Percentiles rank a stretch among this genome's conserved stretches.
Evolutionary conservation across 148 eudicot species (phyloP).

Genomic region (Amaranthus hypochondriacus): DNA sequence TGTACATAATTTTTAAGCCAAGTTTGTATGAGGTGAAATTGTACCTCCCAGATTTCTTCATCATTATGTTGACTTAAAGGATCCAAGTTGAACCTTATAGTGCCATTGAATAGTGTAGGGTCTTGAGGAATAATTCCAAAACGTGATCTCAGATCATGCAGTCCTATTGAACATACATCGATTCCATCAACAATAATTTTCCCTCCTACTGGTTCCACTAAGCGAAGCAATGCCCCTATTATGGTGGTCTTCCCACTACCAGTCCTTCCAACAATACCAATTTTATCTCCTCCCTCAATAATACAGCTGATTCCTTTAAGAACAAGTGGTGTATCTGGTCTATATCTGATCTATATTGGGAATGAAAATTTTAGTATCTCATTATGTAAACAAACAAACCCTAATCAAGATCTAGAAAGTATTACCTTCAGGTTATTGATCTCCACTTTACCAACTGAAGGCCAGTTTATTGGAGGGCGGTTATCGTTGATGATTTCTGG

Average conservation of each 20-base stretch:
- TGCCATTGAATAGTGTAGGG: slow-evolving; percentile 31
- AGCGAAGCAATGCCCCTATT: slow-evolving; percentile 63
- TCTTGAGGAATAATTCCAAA: slow-evolving; percentile 81
- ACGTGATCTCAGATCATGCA: slow-evolving; percentile 70
- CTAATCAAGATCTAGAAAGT: too few species aligned
- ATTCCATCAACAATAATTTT: slow-evolving; percentile 59
- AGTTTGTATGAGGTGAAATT: too few species aligned
- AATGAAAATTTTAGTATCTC: slow-evolving; percentile 3
- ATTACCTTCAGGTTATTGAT: slow-evolving; percentile 61
- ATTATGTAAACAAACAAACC: background rate
- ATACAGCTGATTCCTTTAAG: slow-evolving; percentile 66
- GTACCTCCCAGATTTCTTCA: slow-evolving; percentile 78
- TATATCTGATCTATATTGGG: slow-evolving; percentile 51
- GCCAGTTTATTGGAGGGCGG: slow-evolving; percentile 73
- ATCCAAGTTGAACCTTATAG: slow-evolving; percentile 73
- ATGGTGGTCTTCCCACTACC: slow-evolving; percentile 85
- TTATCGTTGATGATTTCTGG: slow-evolving; percentile 59
- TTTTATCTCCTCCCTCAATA: slow-evolving; percentile 67
- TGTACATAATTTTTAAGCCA: too few species aligned
- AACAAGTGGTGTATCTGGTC: slow-evolving; percentile 66
- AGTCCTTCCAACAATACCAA: slow-evolving; percentile 81
- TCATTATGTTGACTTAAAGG: slow-evolving; percentile 56
- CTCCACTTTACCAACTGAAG: slow-evolving; percentile 63
- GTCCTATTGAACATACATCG: slow-evolving; percentile 56
- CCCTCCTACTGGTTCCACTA: slow-evolving; percentile 66